These are phyloP conservation scores for Boletus hoseneyae DNA, from an alignment of 1,284 basidiomycete species.

Conservation along the genomic window DNA sequence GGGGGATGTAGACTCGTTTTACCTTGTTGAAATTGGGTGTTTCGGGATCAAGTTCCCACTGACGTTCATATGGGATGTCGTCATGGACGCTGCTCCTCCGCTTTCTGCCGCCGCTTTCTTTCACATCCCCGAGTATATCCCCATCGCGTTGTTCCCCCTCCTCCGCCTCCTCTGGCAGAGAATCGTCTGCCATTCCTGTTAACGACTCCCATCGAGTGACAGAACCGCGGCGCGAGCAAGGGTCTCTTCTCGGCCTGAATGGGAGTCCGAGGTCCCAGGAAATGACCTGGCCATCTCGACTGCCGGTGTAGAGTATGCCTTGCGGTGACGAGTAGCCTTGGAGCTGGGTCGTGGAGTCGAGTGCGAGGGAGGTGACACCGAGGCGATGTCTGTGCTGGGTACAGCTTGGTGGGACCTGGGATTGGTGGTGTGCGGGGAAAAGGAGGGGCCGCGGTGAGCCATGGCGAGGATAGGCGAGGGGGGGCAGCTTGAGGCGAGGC, in stretches of 20 bases:
- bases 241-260: conserved; percentile 43
- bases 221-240: conserved; percentile 25
- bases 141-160: conserved; percentile 60
- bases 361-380: conserved; percentile 79
- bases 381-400: conserved; percentile 80
- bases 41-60: conserved; percentile 74
- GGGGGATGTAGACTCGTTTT: conserved; percentile 27
- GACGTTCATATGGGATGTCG: conserved; percentile 61
- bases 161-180: conserved; percentile 56
- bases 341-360: conserved; percentile 82
- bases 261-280: conserved; percentile 86
- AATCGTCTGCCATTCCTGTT: conserved; percentile 78
- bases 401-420: conserved; percentile 10
- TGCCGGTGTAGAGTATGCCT: conserved; percentile 93
- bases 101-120: conserved; percentile 36
- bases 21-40: conserved; percentile 48
- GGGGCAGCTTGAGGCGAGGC: conserved; percentile 70
- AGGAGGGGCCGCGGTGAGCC: conserved; percentile 69
- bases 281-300: conserved; percentile 88
- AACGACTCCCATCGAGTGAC: conserved; percentile 65
- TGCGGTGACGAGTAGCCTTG: conserved; percentile 60
- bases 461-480: conserved; percentile 53
- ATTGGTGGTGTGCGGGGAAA: conserved; percentile 38
- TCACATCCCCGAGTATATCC: conserved; percentile 73
- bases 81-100: conserved; percentile 34